phyloP scores from a whole-genome alignment of 1,284 basidiomycete species.

The Rhodotorula sp. region DNA sequence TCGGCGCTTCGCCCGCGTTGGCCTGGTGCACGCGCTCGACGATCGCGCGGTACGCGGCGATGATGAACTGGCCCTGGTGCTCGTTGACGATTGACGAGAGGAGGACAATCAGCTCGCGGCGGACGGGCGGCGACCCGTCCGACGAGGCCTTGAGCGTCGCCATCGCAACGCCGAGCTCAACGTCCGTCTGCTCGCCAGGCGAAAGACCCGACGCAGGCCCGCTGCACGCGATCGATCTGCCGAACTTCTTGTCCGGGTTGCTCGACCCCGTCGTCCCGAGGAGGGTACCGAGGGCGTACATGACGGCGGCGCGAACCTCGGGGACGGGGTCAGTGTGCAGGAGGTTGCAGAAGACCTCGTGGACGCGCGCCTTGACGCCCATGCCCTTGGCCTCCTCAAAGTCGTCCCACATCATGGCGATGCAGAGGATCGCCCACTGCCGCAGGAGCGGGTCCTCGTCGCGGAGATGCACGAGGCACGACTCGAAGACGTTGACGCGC shows the following conservation, averaged over 20 bases:
- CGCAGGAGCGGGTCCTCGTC: conserved; percentile 86
- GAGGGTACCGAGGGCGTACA: conserved; percentile 91
- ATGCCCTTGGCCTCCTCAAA: conserved; percentile 88
- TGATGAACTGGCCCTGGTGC: conserved; percentile 93
- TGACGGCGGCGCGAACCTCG: conserved; percentile 86
- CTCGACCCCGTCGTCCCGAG: conserved; percentile 77
- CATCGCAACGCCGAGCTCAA: conserved; percentile 61
- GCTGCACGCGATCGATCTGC: conserved; percentile 36
- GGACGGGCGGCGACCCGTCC: conserved; percentile 92
- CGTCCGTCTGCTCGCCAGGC: conserved; percentile 67
- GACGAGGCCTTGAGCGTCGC: conserved; percentile 56
- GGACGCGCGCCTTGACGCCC: conserved; percentile 77
- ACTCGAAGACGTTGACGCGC: conserved; percentile 79
- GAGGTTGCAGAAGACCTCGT: conserved; percentile 80
- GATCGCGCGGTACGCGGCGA: conserved; percentile 90
- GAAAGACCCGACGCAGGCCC: conserved; percentile 64
- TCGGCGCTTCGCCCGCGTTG: conserved; percentile 60
- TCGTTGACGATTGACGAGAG: conserved; percentile 92
- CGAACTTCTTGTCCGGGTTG: conserved; percentile 45
- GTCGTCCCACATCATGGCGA: conserved; percentile 92
- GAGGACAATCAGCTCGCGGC: conserved; percentile 90
- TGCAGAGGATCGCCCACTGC: conserved; percentile 92
- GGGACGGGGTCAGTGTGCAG: conserved; percentile 79
- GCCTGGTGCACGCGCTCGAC: conserved; percentile 58
- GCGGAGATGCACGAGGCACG: conserved; percentile 76